phyloP scores from a whole-genome alignment of 345 rosid genomes.

The Aurinia saxatilis region DNA sequence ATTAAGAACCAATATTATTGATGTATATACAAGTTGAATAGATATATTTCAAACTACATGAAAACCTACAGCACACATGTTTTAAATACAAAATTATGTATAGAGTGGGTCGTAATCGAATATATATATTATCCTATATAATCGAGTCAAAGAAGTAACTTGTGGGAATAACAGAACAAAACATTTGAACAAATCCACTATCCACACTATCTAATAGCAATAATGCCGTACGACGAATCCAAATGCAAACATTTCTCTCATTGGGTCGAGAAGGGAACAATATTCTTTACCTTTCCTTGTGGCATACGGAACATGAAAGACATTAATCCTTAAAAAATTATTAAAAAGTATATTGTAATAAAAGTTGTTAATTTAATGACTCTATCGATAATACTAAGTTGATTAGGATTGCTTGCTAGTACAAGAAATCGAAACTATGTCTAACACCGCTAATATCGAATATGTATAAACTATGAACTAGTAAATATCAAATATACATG shows the following conservation, averaged over 20 bases:
- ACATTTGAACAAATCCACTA: conserved; percentile 22
- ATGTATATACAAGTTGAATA: neutral
- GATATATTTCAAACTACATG: neutral
- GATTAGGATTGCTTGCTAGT: conserved; percentile 26
- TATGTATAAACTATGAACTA: neutral
- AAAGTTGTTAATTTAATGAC: conserved; percentile 13
- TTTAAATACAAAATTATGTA: neutral
- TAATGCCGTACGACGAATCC: conserved; percentile 23
- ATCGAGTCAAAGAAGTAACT: conserved; percentile 30
- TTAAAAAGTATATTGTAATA: neutral
- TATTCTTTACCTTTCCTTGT: conserved; percentile 24
- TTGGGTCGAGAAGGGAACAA: neutral
- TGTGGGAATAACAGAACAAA: conserved; percentile 20
- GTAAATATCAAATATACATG: neutral
- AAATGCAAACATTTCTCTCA: neutral
- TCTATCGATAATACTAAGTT: conserved; percentile 13
- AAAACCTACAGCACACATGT: neutral
- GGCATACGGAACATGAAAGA: conserved; percentile 21
- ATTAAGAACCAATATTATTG: neutral
- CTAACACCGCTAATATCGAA: conserved; percentile 15
- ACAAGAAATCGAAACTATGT: conserved; percentile 15
- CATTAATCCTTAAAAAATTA: conserved; percentile 8
- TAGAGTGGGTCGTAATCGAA: neutral
- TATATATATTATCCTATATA: neutral
- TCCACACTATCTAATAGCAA: conserved; percentile 11